Base-by-base conservation (phyloP, 371 early-diverging fungal genomes). In the Mortierella sp. region DNA sequence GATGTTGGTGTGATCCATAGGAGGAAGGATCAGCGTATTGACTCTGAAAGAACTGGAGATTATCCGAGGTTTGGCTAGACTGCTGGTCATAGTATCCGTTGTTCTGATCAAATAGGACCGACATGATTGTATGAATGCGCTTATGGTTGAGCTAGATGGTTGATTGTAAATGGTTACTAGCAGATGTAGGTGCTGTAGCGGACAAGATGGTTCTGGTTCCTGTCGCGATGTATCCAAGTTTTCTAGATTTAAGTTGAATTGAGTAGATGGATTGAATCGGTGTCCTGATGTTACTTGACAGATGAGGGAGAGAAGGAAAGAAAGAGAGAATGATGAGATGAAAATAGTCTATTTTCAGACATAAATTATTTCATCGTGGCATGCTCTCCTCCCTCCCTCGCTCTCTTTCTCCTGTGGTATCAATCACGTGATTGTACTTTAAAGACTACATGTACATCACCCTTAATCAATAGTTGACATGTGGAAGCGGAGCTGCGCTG, bases 1-100 rank as follows among this genome's bases (percentile, higher is more conserved):
- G 58, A 3, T 59, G 67, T 40, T 24, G 33, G 87, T 84, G 90
- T n/a, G 53, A 64, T 16, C 75, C 84, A 16, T 69, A 71, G 19
- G 59, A 84, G 36, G 90, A 86, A 33, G 90, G 88, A 82, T 90
- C 90, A 48, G 86, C 84, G 76, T 90, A 92, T 38, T 86, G 86
- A 16, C 92, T 90, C 33, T 88, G 85, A 76, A 92, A 94, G 75
- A 94, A 93, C 71, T 93, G 92, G 41, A 93, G 77, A 58, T 85
- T 88, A 86, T 65, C 86, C 77, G 61, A 64, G 65, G 36, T 59
- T 22, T 70, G 80, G 58, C 24, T 36, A 62, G 43, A 81, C n/a
- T 70, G 67, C 36, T 73, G 83, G 62, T 62, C 72, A 63, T 87
- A 86, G 60, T 68, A 76, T 22, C 64, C 75, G 69, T 21, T 83